Evolutionary conservation across 139 green algal species (phyloP), one percentile per base, ranked within the genome.

Genomic region (Trebouxia sp.): DNA sequence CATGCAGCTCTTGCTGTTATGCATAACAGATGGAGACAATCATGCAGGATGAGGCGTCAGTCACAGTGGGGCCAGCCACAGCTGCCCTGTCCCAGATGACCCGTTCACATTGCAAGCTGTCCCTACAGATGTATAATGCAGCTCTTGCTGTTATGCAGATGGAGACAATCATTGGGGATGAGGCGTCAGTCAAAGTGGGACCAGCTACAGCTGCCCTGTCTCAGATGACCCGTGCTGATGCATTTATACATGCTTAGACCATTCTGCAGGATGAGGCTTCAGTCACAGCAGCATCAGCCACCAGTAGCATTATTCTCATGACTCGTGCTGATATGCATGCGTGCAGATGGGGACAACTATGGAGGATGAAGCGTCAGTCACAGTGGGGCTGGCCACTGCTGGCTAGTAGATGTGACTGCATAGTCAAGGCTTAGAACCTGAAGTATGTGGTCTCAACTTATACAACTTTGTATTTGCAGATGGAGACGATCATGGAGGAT

Each of bases 401-500:
- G 6, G 41, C 26, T 47, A 32, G 56, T 69, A n/a, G n/a, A n/a
- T n/a, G n/a, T n/a, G n/a, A n/a, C n/a, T n/a, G n/a, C n/a, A n/a
- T n/a, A n/a, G n/a, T n/a, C n/a, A n/a, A n/a, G n/a, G n/a, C n/a
- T n/a, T n/a, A n/a, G n/a, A n/a, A n/a, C n/a, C n/a, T n/a, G n/a
- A n/a, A 26, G 2, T 53, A 53, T 11, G 15, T 53, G 47, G 47
- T 53, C 47, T 53, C 2, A 53, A 53, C 14, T 4, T 53, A 53
- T 17, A 53, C 2, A 53, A 53, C 22, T 41, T n/a, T 26, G 5
- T 69, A 22, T 6, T 26, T 77, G 41, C 28, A 79, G 74, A 79
- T 79, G 74, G 74, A 79, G 42, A 65, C 74, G 15, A 79, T 79
- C 32, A 43, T 65, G 42, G 74, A 79, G 45, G 74, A 65, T n/a